A percentile compares a stretch with the other conserved stretches of the same genome.
Evolutionary conservation across 164 flowering plant species (phyloP).

Genomic region (Umbilicus rupestris): DNA sequence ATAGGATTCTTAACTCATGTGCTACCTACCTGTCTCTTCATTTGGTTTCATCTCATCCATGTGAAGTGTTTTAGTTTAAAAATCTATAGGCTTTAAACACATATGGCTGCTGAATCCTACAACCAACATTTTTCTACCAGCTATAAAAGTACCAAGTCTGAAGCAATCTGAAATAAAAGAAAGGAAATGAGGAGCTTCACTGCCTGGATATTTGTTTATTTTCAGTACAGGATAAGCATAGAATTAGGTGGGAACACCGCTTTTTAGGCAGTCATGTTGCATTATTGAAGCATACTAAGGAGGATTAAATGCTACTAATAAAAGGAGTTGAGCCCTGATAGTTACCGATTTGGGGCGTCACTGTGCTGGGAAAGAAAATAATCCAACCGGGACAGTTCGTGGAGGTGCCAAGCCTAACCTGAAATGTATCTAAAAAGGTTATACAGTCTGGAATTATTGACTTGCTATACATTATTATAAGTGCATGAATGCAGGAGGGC

Average conservation of each 20-base stretch:
- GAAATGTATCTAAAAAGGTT: neutral
- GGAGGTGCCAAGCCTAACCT: neutral
- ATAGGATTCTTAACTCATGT: neutral
- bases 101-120: neutral
- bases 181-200: neutral
- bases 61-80: neutral
- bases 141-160: neutral
- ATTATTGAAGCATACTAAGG: neutral
- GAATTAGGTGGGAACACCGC: constrained; percentile 23
- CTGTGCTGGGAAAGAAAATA: neutral
- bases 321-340: neutral
- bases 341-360: too few species aligned
- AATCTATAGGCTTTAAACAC: neutral
- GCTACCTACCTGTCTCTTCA: neutral
- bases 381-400: neutral
- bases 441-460: neutral
- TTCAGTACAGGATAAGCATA: constrained; percentile 12
- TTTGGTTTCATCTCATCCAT: neutral
- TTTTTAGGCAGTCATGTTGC: constrained; percentile 18
- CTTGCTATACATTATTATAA: neutral
- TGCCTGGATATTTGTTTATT: neutral
- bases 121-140: neutral
- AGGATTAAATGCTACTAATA: neutral
- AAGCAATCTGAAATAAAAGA: neutral
- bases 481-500: constrained; percentile 4